A percentile compares a stretch with the other conserved stretches of the same genome.
Conservation (phyloP, 2,329 filamentous ascomycete genomes). For the Talaromyces islandicus region DNA sequence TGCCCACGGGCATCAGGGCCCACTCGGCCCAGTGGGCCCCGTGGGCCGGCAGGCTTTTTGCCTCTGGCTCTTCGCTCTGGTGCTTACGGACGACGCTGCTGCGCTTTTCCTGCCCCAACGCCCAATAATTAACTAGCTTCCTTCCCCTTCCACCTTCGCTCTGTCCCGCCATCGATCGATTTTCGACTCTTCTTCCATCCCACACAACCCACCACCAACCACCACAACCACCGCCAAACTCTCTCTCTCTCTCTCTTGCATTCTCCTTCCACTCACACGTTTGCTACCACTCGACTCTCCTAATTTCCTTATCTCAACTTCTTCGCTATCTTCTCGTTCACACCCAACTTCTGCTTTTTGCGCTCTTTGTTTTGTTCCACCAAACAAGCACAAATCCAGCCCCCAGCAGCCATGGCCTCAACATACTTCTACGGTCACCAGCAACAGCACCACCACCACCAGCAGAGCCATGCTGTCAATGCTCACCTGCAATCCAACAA, state of each 20-base stretch:
- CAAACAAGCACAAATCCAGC: slow-evolving; percentile 5
- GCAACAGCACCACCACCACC: slow-evolving; percentile 36
- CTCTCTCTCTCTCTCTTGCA: slow-evolving; percentile 14
- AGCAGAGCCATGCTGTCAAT: slow-evolving; percentile 38
- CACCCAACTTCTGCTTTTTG: not conserved
- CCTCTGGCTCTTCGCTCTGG: not conserved
- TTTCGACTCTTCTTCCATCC: not conserved
- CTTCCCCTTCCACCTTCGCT: slow-evolving; percentile 12
- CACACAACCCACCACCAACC: slow-evolving; percentile 6
- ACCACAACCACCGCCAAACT: not conserved
- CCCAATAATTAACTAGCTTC: slow-evolving; percentile 13
- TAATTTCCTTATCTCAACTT: not conserved
- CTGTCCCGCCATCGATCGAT: slow-evolving; percentile 13
- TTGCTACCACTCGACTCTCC: not conserved
- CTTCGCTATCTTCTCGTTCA: not conserved
- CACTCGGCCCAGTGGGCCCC: not conserved
- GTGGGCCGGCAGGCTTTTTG: not conserved
- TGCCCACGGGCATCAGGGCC: not conserved
- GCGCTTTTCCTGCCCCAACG: slow-evolving; percentile 6
- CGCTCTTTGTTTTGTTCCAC: not conserved
- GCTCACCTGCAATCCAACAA: slow-evolving; percentile 48
- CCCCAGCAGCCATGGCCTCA: slow-evolving; percentile 18
- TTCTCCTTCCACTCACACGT: not conserved
- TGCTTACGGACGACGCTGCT: not conserved
- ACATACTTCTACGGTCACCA: slow-evolving; percentile 42